Evolutionary conservation across 2,329 filamentous ascomycete species (phyloP).

Genomic region (Alternaria arborescens): DNA sequence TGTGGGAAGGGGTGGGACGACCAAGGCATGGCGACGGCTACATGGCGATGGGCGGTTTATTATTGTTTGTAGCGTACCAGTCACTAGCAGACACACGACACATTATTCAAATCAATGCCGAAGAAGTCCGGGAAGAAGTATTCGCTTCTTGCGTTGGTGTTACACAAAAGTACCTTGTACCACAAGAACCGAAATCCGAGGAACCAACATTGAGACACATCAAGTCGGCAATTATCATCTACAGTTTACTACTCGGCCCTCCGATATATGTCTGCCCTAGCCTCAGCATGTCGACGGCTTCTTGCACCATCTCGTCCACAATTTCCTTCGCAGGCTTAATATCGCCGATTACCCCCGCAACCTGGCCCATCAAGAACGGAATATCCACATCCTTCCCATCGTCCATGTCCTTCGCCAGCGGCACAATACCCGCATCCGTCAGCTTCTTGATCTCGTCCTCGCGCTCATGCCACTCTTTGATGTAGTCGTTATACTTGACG

Average conservation of each 20-base stretch:
- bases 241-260: slow-evolving; percentile 47
- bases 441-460: slow-evolving; percentile 79
- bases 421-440: slow-evolving; percentile 79
- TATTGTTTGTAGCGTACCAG: background rate
- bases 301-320: slow-evolving; percentile 84
- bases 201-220: background rate
- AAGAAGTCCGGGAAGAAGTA: background rate
- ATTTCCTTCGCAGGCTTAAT: slow-evolving; percentile 85
- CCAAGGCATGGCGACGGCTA: background rate
- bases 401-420: slow-evolving; percentile 83
- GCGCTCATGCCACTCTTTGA: slow-evolving; percentile 79
- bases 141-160: slow-evolving; percentile 3
- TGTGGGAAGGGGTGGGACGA: slow-evolving; percentile 7
- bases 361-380: slow-evolving; percentile 93
- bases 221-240: slow-evolving; percentile 9
- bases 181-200: slow-evolving; percentile 3
- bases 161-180: slow-evolving; percentile 6
- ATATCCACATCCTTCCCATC: slow-evolving; percentile 82
- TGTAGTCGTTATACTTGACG: slow-evolving; percentile 83
- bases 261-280: slow-evolving; percentile 48
- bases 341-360: slow-evolving; percentile 77
- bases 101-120: background rate
- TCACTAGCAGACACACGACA: background rate
- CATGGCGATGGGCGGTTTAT: background rate
- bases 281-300: slow-evolving; percentile 51